phyloP scores from a whole-genome alignment of 2,329 filamentous ascomycete genomes.

The Colletotrichum destructivum region DNA sequence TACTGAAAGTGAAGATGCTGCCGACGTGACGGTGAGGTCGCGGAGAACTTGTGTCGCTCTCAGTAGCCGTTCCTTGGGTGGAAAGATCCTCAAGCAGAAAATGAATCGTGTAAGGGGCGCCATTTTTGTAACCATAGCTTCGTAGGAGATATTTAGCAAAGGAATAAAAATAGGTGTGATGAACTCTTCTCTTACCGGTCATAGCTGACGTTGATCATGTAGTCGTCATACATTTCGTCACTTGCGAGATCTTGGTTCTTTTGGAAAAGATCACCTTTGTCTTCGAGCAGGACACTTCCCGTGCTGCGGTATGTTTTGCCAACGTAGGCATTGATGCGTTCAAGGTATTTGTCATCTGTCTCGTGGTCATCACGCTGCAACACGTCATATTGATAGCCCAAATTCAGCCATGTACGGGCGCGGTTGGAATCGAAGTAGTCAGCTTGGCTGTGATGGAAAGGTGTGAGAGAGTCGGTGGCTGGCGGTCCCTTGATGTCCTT shows the following conservation, averaged over 20 bases:
- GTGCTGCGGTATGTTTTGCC: not conserved
- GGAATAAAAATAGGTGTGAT: not conserved
- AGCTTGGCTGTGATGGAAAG: not conserved
- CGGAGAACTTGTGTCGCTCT: not conserved
- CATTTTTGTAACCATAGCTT: conserved; percentile 2
- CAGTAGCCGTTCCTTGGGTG: not conserved
- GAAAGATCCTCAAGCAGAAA: not conserved
- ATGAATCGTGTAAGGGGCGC: not conserved
- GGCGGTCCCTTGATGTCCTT: not conserved
- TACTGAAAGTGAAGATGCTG: not conserved
- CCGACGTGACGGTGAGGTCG: not conserved
- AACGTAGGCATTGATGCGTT: not conserved
- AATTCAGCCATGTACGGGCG: not conserved
- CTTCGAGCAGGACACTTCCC: not conserved
- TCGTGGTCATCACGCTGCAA: not conserved
- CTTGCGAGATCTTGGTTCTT: not conserved
- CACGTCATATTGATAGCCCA: not conserved
- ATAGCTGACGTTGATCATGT: not conserved
- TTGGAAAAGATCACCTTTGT: not conserved
- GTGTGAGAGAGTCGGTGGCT: not conserved
- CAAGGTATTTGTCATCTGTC: not conserved
- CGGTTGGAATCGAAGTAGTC: not conserved
- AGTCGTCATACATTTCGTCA: not conserved
- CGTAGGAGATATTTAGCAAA: not conserved
- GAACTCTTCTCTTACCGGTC: not conserved